Base-by-base conservation (phyloP, 495 filamentous ascomycete species). In the Tuber brumale region DNA sequence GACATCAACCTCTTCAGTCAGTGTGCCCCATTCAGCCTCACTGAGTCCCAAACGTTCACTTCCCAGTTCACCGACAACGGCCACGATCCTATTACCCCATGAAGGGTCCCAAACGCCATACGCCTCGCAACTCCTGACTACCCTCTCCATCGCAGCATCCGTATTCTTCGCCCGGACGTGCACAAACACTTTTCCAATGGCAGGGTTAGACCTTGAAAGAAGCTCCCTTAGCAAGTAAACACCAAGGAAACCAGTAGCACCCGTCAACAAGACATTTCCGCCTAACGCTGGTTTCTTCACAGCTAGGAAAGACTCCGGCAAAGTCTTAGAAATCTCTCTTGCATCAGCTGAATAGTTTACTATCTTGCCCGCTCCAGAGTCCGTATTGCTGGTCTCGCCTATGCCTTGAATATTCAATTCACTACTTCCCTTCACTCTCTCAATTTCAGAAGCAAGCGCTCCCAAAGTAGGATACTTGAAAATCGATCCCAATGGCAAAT, bases 161-260 rank as follows among this genome's bases (percentile, higher is more conserved):
- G 85, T 74, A 81, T 89, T 89, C 84, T 85, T 84, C 31, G 88
- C 91, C 19, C 95, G 91, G 8, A 97, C 92, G 73, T 93, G 91
- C 4, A 90, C 89, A 70, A 96, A 88, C n/a, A 97, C 87, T 81
- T 89, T 91, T 43, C 71, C 70, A 8, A 89, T 85, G 5, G 80
- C 84, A n/a, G 87, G 87, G 1, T 85, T 83, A 44, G 85, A 86
- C 48, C 92, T 87, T 19, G 87, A 86, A 0, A 97, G 86, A 16
- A 97, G 83, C 43, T 97, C 93, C 27, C 85, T 87, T 10, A 98
- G 86, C 37, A 97, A 88, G 77, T 92, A 94, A 0, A 92, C 90
- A 37, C 95, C 95, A 10, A 97, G 84, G 86, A 97, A 98, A 14
- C 95, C 95, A 45, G 95, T 97, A 0, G 92, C 93, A 44, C 95